A percentile compares a stretch with the other conserved stretches of the same genome.
Conservation (phyloP, 2,329 filamentous ascomycete species). For the Periconia sp. region DNA sequence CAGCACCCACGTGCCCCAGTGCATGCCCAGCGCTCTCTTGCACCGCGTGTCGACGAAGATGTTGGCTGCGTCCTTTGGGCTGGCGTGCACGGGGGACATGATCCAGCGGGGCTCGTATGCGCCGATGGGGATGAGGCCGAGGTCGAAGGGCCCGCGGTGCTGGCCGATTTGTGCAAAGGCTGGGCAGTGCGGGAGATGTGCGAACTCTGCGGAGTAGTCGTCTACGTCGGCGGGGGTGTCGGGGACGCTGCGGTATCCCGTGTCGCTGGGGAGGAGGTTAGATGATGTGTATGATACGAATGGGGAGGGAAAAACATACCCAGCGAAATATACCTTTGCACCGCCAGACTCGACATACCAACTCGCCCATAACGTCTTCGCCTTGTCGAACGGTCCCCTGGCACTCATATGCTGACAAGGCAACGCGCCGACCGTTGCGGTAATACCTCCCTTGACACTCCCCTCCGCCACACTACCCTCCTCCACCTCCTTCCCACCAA, state of each 20-base stretch:
- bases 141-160: conserved; percentile 82
- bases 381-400: conserved; percentile 71
- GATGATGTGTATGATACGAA: neutral
- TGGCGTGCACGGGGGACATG: conserved; percentile 83
- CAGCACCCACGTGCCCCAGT: conserved; percentile 88
- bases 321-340: conserved; percentile 83
- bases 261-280: conserved; percentile 67
- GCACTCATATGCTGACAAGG: conserved; percentile 85
- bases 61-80: conserved; percentile 85
- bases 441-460: conserved; percentile 54
- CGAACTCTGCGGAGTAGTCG: conserved; percentile 72
- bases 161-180: conserved; percentile 85
- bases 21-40: conserved; percentile 79
- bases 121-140: conserved; percentile 92
- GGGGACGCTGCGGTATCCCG: conserved; percentile 83
- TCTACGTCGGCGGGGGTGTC: conserved; percentile 66
- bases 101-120: conserved; percentile 78
- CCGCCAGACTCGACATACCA: conserved; percentile 79
- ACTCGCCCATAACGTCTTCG: conserved; percentile 83
- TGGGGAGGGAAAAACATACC: conserved; percentile 47
- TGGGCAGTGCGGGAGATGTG: conserved; percentile 73
- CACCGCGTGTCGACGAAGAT: conserved; percentile 88
- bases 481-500: conserved; percentile 13
- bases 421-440: conserved; percentile 75
- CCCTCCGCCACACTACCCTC: conserved; percentile 1